Base-by-base conservation (phyloP, 768 basidiomycete genomes). In the Lactarius sp. region DNA sequence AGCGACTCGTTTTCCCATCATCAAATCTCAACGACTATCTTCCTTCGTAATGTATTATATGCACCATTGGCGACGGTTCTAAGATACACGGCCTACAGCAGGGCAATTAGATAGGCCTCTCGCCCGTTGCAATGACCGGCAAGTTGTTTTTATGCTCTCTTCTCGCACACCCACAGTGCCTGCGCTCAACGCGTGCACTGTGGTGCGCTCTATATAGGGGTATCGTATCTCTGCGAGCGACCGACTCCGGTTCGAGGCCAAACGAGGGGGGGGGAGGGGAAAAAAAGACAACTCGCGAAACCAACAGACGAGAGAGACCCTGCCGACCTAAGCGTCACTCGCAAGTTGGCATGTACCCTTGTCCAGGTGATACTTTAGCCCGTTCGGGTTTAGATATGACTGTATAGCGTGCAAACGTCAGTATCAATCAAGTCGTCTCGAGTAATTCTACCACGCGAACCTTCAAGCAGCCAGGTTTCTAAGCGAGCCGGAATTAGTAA, bases 341-440 rank as follows among this genome's bases (percentile, higher is more conserved):
- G 55, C 79, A 44, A 80, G 74, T 62, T 76, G 79, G 71, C 87
- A 87, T 2, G 82, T 85, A 12, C 86, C 86, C 69, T 84, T 86
- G 68, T 85, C 82, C 56, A 84, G 72, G 67, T 87, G 86, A 68
- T 88, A 86, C 70, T 85, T 85, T 52, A 87, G 75, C 10, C 87
- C 86, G 66, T 86, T 87, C 8, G 84, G 80, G 71, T 85, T 86
- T 47, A 85, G 78, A 69, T 88, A 88, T 34, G 80, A 73, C 80
- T 85, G 69, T 20, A 46, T 27, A 44, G 16, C 31, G 44, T 20
- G 16, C 44, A 46, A 49, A 49, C 9, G 56, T 68, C 52, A 69
- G 64, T 39, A 5, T 20, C 54, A 31, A 61, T 31, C n/a, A 27
- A 18, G 44, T 33, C 41, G 51, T 53, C 59, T 27, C n/a, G 9